A percentile compares a stretch with the other conserved stretches of the same genome.
phyloP scores from a whole-genome alignment of 345 rosid genomes.

The Alliaria petiolata region DNA sequence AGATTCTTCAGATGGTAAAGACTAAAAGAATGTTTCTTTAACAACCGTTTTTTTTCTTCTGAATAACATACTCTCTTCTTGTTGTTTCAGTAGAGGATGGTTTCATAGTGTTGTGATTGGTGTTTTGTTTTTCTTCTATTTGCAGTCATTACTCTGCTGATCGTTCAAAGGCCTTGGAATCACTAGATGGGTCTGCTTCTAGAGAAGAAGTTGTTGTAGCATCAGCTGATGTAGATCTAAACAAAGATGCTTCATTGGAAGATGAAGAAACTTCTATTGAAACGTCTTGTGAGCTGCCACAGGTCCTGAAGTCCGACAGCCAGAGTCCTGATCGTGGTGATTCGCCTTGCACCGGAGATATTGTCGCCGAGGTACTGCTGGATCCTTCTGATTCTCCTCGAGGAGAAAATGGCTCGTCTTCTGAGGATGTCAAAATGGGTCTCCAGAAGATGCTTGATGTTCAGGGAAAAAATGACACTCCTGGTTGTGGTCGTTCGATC shows the following conservation, averaged over 20 bases:
- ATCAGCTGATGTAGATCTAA: constrained; percentile 40
- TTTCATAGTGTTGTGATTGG: background rate
- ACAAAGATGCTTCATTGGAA: constrained; percentile 41
- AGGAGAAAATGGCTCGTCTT: constrained; percentile 30
- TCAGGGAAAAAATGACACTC: constrained; percentile 36
- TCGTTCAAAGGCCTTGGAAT: constrained; percentile 38
- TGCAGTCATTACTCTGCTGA: constrained; percentile 50
- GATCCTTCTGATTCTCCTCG: constrained; percentile 33
- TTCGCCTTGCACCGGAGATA: constrained; percentile 20
- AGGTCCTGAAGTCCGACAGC: constrained; percentile 41
- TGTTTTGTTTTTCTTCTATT: background rate
- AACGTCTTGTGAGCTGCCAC: constrained; percentile 47
- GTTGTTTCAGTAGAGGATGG: background rate
- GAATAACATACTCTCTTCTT: background rate
- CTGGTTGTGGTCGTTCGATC: constrained; percentile 44
- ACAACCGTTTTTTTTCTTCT: no score
- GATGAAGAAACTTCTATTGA: constrained; percentile 43
- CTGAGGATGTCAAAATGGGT: constrained; percentile 30
- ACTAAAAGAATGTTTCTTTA: no score
- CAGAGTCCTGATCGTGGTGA: constrained; percentile 53
- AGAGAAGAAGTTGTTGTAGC: constrained; percentile 29
- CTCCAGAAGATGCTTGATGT: constrained; percentile 30
- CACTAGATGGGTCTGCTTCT: constrained; percentile 24
- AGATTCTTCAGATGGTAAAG: constrained; percentile 81
- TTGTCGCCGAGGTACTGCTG: constrained; percentile 14